Base-by-base conservation (phyloP, 306 rosid species). In the Psophocarpus tetragonolobus region DNA sequence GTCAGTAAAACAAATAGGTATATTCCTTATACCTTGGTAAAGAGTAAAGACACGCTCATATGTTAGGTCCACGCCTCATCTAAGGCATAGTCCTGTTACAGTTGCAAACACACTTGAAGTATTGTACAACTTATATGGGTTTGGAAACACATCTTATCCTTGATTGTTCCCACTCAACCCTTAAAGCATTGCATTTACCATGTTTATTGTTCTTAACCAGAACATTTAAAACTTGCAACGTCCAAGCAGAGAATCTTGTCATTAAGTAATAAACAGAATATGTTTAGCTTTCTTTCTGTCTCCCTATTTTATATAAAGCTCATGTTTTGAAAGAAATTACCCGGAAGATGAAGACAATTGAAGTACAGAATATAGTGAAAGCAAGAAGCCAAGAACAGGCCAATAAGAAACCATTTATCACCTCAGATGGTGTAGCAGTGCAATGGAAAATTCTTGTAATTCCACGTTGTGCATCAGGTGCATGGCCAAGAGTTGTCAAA, bases 361-460 rank as follows among this genome's bases (percentile, higher is more conserved):
- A 69, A 75, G 68, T 57, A 63, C 32, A 69, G 26, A 38, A 75
- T 64, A 38, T 7, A 58, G 76, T 67, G 51, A 75, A 36, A 81
- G 68, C 61, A 14, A 81, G 73, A 36, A 81, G 68, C 61, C 17
- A 81, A 26, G 24, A 30, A 36, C 14, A 20, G 53, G 47, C 27
- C 75, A 74, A 72, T 41, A 81, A 77, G 65, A 82, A 82, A 15
- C 53, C 72, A 48, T 68, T 68, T 7, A 57, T 85, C 72, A 95
- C 98, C 98, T 91, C 98, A 51, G 93, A 80, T 29, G 98, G 96
- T 65, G 92, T 78, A 70, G 96, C 96, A 67, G 96, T 92, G 77
- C 78, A 74, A 81, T 92, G 98, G 78, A 89, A 92, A 80, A 90
- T 91, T 86, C 98, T 88, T 23, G 97, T 91, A 80, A 95, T 88